Evolutionary conservation across 176 grass and related monocot species (phyloP).

Genomic region (Oryza australiensis): DNA sequence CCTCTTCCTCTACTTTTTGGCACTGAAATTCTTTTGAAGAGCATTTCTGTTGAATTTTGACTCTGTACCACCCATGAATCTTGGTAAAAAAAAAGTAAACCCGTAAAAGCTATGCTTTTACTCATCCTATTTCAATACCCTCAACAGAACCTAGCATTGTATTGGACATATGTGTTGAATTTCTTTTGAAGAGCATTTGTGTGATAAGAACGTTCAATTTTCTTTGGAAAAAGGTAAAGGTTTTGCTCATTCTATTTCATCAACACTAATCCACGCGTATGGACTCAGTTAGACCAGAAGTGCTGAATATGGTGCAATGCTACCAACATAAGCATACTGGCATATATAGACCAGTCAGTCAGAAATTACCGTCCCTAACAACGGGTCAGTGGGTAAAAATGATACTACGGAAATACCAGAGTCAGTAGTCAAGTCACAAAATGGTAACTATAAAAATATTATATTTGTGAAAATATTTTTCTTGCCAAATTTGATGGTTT

Average conservation of each 20-base stretch:
- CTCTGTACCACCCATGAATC: not conserved
- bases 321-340: not conserved
- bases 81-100: not conserved
- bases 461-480: not conserved
- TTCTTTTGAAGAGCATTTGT: not conserved
- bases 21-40: not conserved
- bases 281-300: not conserved
- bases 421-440: not conserved
- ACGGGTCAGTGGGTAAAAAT: not conserved
- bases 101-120: not conserved
- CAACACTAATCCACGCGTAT: not conserved
- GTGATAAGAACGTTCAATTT: not conserved
- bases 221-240: not conserved
- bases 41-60: not conserved
- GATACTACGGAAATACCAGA: slow-evolving; percentile 12
- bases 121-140: slow-evolving; percentile 22
- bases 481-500: not conserved
- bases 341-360: not conserved
- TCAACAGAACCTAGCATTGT: not conserved
- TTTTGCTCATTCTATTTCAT: slow-evolving; percentile 6
- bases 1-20: not conserved
- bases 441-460: not conserved
- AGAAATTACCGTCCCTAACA: not conserved
- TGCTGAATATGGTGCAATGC: slow-evolving; percentile 18
- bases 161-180: not conserved